These are phyloP conservation scores for Globisporangium acanthophoron DNA, from an alignment of 352 stramenopile species.

Conservation along the genomic window DNA sequence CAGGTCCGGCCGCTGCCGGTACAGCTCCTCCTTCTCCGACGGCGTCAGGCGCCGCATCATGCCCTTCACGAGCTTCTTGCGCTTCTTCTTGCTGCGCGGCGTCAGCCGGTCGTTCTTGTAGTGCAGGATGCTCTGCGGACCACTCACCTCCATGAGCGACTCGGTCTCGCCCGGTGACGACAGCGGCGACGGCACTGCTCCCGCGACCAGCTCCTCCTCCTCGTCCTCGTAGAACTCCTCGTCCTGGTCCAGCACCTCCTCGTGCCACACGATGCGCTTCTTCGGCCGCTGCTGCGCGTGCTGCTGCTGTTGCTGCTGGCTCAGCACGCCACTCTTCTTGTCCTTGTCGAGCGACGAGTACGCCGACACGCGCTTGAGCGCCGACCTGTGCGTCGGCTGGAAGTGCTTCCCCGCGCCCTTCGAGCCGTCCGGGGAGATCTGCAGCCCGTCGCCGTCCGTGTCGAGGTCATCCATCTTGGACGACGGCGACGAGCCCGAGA, in stretches of 20 bases:
- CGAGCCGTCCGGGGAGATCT: conserved; percentile 66
- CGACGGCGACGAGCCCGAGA: conserved; percentile 42
- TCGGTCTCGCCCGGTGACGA: conserved; percentile 31
- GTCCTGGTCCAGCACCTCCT: conserved; percentile 70
- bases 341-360: conserved; percentile 56
- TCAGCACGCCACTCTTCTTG: conserved; percentile 5
- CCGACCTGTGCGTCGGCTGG: conserved; percentile 37
- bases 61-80: conserved; percentile 66
- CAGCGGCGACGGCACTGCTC: background rate
- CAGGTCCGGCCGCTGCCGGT: conserved; percentile 69
- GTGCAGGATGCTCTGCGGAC: conserved; percentile 46
- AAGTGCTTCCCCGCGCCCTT: conserved; percentile 63
- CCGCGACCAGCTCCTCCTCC: conserved; percentile 6
- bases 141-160: conserved; percentile 37
- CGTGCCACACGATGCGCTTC: conserved; percentile 61
- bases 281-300: conserved; percentile 26
- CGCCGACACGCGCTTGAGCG: conserved; percentile 73
- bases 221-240: conserved; percentile 75
- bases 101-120: conserved; percentile 56
- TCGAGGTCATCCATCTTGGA: conserved; percentile 70
- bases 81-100: conserved; percentile 71
- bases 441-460: conserved; percentile 74
- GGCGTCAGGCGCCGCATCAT: conserved; percentile 80
- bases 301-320: conserved; percentile 3
- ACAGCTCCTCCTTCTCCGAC: conserved; percentile 82